Evolutionary conservation across 2,329 filamentous ascomycete genomes (phyloP), one percentile per base, ranked within the genome.

Genomic region (Beauveria sp.): DNA sequence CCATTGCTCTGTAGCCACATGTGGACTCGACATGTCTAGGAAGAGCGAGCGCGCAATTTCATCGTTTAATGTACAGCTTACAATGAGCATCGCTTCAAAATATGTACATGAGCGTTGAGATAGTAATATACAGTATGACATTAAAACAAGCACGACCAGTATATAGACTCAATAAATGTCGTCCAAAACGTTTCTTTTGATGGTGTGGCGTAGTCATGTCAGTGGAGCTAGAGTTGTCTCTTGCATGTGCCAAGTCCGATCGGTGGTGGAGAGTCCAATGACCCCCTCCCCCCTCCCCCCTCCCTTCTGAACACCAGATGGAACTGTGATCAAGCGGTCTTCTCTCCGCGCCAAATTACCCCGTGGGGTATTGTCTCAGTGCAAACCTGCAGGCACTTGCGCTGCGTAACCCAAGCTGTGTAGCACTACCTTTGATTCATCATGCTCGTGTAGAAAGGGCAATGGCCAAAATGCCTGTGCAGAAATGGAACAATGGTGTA

Each of bases 341-440:
- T 60, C 57, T 48, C 24, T 45, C 57, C 57, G 57, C 46, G n/a
- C 38, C 18, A 26, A n/a, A 60, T 46, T 51, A 51, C 57, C 57
- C 57, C 57, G 20, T 45, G 57, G 49, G 57, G 57, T 51, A 53
- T 24, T 46, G 49, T 60, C 40, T 53, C 49, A 28, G 28, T 20
- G 18, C 51, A 26, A 20, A 22, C 26, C 45, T 51, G 46, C 18
- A 38, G 12, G 20, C 26, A 10, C 9, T 34, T 34, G 40, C 12
- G 18, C 22, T n/a, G 24, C 28, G n/a, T 34, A 31, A 16, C 42
- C n/a, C 42, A 18, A 46, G 20, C 28, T 22, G 26, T 20, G 22
- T 14, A 24, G 16, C 46, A 14, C 52, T n/a, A 20, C 6, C 8
- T 51, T 34, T 28, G 24, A 16, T 26, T 28, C 16, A 9, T 46